A percentile compares a stretch with the other conserved stretches of the same genome.
These are phyloP conservation scores for Pyricularia sp. DNA, from an alignment of 2,329 filamentous ascomycete genomes.

Conservation along the genomic window DNA sequence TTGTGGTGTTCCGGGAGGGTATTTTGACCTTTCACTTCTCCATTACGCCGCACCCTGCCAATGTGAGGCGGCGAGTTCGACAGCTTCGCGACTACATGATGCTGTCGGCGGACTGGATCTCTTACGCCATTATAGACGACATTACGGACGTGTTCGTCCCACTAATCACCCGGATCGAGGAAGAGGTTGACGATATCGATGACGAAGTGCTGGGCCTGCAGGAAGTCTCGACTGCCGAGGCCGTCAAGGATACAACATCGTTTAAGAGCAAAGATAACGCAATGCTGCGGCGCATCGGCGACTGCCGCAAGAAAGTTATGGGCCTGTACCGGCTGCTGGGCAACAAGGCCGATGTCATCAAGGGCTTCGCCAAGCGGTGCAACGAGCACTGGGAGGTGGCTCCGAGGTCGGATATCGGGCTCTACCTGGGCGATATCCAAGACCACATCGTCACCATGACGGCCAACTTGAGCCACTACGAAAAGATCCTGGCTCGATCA, in stretches of 20 bases:
- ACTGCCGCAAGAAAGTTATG: conserved; percentile 97
- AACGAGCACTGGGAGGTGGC: conserved; percentile 98
- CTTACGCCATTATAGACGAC: conserved; percentile 94
- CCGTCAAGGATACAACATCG: conserved; percentile 17
- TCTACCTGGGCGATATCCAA: conserved; percentile 96
- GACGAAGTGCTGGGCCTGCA: conserved; percentile 79
- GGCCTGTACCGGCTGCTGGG: conserved; percentile 81
- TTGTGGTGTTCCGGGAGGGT: conserved; percentile 91
- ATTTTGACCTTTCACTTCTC: conserved; percentile 95
- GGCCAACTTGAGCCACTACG: conserved; percentile 86
- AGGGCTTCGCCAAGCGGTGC: conserved; percentile 94
- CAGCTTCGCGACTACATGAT: conserved; percentile 91
- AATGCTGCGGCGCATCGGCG: conserved; percentile 85
- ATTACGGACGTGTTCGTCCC: conserved; percentile 95
- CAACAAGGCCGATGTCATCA: conserved; percentile 98
- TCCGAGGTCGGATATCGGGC: conserved; percentile 86
- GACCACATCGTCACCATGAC: conserved; percentile 99
- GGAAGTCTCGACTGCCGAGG: conserved; percentile 25
- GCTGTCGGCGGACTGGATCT: conserved; percentile 92
- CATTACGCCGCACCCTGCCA: conserved; percentile 90
- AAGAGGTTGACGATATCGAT: conserved; percentile 95
- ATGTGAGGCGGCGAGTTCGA: conserved; percentile 83
- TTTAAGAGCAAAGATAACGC: conserved; percentile 30
- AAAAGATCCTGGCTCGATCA: conserved; percentile 82
- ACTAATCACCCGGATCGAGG: conserved; percentile 82